Base-by-base conservation (phyloP, 2,329 filamentous ascomycete species). In the Peltaster fructicola region DNA sequence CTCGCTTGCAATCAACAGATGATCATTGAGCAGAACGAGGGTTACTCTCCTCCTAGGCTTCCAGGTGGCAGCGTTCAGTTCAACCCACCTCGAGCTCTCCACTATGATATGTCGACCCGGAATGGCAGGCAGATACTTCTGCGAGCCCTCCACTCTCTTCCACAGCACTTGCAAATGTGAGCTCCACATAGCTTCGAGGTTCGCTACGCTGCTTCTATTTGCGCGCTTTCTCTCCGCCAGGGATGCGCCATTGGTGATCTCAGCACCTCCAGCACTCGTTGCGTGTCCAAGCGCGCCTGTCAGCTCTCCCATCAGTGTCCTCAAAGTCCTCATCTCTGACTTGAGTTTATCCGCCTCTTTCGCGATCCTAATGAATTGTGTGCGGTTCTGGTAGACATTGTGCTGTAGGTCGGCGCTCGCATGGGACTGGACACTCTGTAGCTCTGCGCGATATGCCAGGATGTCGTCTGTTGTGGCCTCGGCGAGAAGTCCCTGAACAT, bases 261-360 rank as follows among this genome's bases (percentile, higher is more conserved):
- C 48, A 9, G 43, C 41, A 19, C 44, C 47, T 5, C 45, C 49
- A 14, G 51, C 48, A 16, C 50, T 54, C 6, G 56, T 52, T 3
- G 57, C 56, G 39, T 61, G 57, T 9, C 52, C 52, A 22, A 63
- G 35, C 1, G 56, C 56, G 3, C 43, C 45, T 4, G 57, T 95
- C 29, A 98, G 64, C 37, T 98, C 88, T 3, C 81, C 73, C 75
- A 98, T 93, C 25, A 95, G 63, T 36, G 80, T 80, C 21, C 79
- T 71, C 15, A 98, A 65, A 5, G 79, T 79, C 25, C 80, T 70
- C 88, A 98, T 95, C 51, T 98, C 88, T 27, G 71, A 70, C 54
- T 95, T 95, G 30, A 98, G 68, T 56, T 92, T 93, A 53, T 98
- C 88, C 2, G 90, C 88, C 56, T 98, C 88, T 53, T 95, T 93